phyloP scores from a whole-genome alignment of 179 eudicot species.

The Drosera spatulata region DNA sequence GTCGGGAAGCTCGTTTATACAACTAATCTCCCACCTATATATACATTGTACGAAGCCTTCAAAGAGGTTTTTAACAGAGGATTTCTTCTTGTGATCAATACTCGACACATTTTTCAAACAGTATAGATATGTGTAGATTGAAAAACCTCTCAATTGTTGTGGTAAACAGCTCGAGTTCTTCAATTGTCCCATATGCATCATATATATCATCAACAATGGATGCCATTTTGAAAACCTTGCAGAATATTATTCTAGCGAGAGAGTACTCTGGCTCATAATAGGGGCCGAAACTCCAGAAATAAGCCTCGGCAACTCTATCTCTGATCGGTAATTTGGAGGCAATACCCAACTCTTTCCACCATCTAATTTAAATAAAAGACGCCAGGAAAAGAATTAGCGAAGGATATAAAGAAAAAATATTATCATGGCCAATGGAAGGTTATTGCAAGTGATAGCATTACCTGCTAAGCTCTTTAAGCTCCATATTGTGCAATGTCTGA shows the following conservation, averaged over 20 bases:
- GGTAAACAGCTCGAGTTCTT: conserved; percentile 18
- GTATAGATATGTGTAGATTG: not conserved
- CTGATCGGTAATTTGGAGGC: conserved; percentile 22
- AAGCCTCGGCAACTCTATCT: conserved; percentile 31
- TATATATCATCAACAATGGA: conserved; percentile 35
- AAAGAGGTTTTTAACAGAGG: not conserved
- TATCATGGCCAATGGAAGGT: no score
- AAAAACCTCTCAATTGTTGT: conserved; percentile 17
- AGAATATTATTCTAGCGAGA: conserved; percentile 10
- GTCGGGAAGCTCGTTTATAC: conserved; percentile 23
- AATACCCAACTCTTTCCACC: conserved; percentile 28
- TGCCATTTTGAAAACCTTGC: conserved; percentile 8
- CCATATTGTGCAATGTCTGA: conserved; percentile 21
- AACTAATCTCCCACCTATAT: conserved; percentile 31
- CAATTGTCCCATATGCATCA: conserved; percentile 31
- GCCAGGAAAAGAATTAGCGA: conserved; percentile 5
- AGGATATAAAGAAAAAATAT: conserved; percentile 3
- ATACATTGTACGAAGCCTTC: not conserved
- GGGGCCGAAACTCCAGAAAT: conserved; percentile 23
- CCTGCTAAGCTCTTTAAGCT: conserved; percentile 19
- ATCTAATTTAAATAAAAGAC: conserved; percentile 11
- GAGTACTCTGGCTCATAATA: conserved; percentile 28
- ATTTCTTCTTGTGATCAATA: no score
- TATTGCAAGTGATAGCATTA: not conserved
- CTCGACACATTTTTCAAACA: no score